phyloP scores from a whole-genome alignment of 2,329 filamentous ascomycete genomes.

The Aureobasidium sp. region DNA sequence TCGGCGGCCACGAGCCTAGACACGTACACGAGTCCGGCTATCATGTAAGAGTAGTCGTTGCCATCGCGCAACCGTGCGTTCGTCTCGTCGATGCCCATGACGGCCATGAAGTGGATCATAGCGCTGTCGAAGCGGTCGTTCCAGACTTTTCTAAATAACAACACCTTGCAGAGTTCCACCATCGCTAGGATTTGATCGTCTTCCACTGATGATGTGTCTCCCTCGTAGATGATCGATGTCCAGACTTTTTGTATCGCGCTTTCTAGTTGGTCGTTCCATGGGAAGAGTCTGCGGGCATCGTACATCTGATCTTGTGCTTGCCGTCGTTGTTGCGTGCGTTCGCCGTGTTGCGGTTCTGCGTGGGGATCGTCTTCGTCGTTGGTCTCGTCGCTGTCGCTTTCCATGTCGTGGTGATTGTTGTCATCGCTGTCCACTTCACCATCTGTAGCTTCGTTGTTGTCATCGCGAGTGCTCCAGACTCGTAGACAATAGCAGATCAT shows the following conservation, averaged over 20 bases:
- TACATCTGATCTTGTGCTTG: not conserved
- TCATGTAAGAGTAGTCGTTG: slow-evolving; percentile 15
- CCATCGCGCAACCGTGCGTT: slow-evolving; percentile 12
- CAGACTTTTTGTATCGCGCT: not conserved
- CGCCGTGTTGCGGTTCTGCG: not conserved
- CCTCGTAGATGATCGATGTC: not conserved
- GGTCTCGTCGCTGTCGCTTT: not conserved
- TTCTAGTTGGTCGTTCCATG: not conserved
- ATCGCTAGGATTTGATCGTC: slow-evolving; percentile 12
- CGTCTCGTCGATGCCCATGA: slow-evolving; percentile 24
- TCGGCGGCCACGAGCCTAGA: slow-evolving; percentile 26
- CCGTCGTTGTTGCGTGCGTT: not conserved
- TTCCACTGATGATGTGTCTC: slow-evolving; percentile 14
- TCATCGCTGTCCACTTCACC: not conserved
- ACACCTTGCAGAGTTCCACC: slow-evolving; percentile 16
- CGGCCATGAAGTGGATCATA: slow-evolving; percentile 24
- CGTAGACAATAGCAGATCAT: slow-evolving; percentile 27
- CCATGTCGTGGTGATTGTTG: not conserved
- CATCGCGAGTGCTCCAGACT: slow-evolving; percentile 6
- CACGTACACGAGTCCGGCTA: not conserved
- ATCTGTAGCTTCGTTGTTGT: not conserved
- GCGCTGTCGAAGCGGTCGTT: slow-evolving; percentile 23
- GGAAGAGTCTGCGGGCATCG: slow-evolving; percentile 15
- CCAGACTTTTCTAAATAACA: slow-evolving; percentile 18
- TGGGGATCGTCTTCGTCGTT: not conserved